phyloP scores from a whole-genome alignment of 1,284 basidiomycete genomes.

The Puccinia triticina region DNA sequence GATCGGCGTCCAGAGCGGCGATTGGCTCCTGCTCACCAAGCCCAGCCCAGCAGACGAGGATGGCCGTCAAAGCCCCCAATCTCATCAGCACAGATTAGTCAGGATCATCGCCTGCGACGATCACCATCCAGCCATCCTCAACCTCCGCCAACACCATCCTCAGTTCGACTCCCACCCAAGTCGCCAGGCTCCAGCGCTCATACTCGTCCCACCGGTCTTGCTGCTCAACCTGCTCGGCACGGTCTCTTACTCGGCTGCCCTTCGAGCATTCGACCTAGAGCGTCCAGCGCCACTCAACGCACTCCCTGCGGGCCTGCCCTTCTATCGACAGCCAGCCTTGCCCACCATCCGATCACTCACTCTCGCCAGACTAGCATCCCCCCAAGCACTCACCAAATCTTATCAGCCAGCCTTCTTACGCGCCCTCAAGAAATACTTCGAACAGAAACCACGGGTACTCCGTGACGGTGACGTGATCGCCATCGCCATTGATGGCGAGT shows the following conservation, averaged over 20 bases:
- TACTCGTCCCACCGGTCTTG: conserved; percentile 64
- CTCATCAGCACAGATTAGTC: conserved; percentile 57
- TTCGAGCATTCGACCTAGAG: conserved; percentile 53
- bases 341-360: conserved; percentile 75
- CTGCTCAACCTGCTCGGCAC: conserved; percentile 65
- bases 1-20: conserved; percentile 77
- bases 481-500: conserved; percentile 70
- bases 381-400: conserved; percentile 72
- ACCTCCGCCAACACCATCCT: conserved; percentile 28
- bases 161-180: conserved; percentile 34
- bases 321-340: conserved; percentile 66
- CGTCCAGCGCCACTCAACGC: conserved; percentile 53
- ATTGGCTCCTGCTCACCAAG: conserved; percentile 71
- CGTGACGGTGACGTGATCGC: conserved; percentile 80
- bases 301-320: conserved; percentile 60
- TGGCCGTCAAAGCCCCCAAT: conserved; percentile 51
- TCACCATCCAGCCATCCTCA: conserved; percentile 46
- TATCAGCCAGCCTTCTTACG: conserved; percentile 74
- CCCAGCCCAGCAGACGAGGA: conserved; percentile 52
- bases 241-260: conserved; percentile 57
- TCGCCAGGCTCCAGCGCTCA: conserved; percentile 6
- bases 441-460: conserved; percentile 68
- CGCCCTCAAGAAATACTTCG: conserved; percentile 73
- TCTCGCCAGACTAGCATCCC: conserved; percentile 80
- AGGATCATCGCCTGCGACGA: conserved; percentile 49